Conservation (phyloP, 2,329 filamentous ascomycete species). For the Xylaria sp. region DNA sequence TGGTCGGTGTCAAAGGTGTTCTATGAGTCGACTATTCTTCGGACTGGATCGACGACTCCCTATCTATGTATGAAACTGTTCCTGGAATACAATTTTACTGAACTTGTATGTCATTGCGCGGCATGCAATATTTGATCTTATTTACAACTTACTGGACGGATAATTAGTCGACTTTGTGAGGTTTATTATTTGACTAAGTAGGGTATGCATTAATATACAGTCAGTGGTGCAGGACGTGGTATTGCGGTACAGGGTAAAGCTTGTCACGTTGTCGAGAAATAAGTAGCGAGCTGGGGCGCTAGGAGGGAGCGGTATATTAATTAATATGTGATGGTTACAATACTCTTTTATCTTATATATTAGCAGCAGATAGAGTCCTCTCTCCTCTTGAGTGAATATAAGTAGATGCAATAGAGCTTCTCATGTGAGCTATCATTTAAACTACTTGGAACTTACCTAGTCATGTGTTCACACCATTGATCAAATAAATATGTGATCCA, state of each 20-base stretch:
- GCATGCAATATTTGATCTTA: not conserved
- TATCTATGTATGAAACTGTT: constrained; percentile 16
- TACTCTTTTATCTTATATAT: too few species aligned
- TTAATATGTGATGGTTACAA: too few species aligned
- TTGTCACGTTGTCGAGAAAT: not conserved
- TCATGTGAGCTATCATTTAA: too few species aligned
- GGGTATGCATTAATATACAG: not conserved
- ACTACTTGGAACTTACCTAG: too few species aligned
- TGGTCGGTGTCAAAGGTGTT: constrained; percentile 28
- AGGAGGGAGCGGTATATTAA: too few species aligned
- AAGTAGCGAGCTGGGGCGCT: too few species aligned
- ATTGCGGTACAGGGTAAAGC: too few species aligned
- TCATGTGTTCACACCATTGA: too few species aligned
- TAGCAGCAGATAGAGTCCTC: too few species aligned
- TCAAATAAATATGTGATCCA: too few species aligned
- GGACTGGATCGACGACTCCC: constrained; percentile 21
- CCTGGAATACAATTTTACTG: constrained; percentile 21
- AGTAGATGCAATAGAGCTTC: too few species aligned
- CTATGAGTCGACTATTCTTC: constrained; percentile 4
- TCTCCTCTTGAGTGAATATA: too few species aligned
- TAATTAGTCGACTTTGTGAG: not conserved
- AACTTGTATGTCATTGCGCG: not conserved
- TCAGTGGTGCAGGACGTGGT: not conserved
- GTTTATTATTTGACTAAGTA: not conserved
- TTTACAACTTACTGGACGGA: not conserved